These are phyloP conservation scores for Neurospora crassa DNA, from an alignment of 2,329 filamentous ascomycete genomes.

Conservation along the genomic window DNA sequence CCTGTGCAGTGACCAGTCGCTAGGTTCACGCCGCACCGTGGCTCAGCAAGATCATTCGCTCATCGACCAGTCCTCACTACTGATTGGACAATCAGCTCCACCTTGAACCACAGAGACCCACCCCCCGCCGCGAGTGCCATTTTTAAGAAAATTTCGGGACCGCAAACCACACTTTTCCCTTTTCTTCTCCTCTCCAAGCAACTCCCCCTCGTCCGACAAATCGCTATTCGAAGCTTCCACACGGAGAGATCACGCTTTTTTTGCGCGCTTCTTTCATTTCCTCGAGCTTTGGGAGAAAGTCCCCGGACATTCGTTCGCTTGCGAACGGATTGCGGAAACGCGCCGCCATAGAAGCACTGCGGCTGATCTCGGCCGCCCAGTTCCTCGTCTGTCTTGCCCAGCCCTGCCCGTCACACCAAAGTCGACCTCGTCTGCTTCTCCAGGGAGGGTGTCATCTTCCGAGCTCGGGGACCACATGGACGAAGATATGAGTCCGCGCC, in stretches of 20 bases:
- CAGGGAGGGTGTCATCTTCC: constrained; percentile 14
- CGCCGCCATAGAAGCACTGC: constrained; percentile 99
- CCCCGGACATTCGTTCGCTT: constrained; percentile 69
- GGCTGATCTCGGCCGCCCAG: constrained; percentile 66
- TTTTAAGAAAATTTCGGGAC: constrained; percentile 15
- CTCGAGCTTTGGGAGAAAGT: constrained; percentile 98
- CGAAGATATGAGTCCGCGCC: constrained; percentile 84
- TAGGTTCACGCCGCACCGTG: not conserved
- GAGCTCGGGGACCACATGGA: constrained; percentile 49
- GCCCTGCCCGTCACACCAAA: constrained; percentile 20
- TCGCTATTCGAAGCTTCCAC: constrained; percentile 98
- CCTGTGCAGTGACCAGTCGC: not conserved
- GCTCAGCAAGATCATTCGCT: not conserved
- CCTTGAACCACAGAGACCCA: constrained; percentile 2
- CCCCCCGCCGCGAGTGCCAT: constrained; percentile 6
- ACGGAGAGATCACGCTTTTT: constrained; percentile 53
- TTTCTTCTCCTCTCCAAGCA: constrained; percentile 23
- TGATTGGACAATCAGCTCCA: not conserved
- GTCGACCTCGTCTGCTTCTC: constrained; percentile 20
- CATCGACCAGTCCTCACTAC: not conserved
- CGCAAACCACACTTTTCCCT: constrained; percentile 18
- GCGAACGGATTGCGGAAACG: constrained; percentile 72
- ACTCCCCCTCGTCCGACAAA: constrained; percentile 95
- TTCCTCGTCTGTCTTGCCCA: constrained; percentile 30
- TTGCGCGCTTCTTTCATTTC: constrained; percentile 28